Percentiles rank a stretch among this genome's conserved stretches.
phyloP scores from a whole-genome alignment of 805 yeast genomes.

The Starmerella tilneyi region DNA sequence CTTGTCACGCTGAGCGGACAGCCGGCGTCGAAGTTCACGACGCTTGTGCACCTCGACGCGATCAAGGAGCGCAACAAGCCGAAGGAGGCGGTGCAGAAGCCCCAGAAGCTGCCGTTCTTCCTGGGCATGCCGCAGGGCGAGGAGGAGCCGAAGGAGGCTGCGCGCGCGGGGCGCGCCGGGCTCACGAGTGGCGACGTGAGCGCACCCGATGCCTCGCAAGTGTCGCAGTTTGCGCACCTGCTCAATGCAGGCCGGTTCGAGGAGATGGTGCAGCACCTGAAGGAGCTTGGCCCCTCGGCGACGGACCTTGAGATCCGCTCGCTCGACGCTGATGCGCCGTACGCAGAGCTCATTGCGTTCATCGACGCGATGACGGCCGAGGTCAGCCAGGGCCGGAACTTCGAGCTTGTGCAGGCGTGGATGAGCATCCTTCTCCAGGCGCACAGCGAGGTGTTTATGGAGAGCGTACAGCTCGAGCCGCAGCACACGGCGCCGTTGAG shows the following conservation, averaged over 20 bases:
- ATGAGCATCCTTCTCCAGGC: slow-evolving; percentile 60
- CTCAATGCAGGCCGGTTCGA: slow-evolving; percentile 31
- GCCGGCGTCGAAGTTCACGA: slow-evolving; percentile 68
- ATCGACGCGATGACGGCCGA: slow-evolving; percentile 59
- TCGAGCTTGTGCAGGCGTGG: slow-evolving; percentile 74
- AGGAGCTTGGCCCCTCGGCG: slow-evolving; percentile 58
- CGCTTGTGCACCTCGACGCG: slow-evolving; percentile 68
- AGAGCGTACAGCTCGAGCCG: slow-evolving; percentile 22
- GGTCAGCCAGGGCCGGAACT: slow-evolving; percentile 44
- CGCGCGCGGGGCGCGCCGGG: neutral
- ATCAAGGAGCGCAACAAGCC: slow-evolving; percentile 86
- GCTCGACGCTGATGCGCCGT: slow-evolving; percentile 51
- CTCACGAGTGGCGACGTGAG: slow-evolving; percentile 8
- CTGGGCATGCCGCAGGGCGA: slow-evolving; percentile 35
- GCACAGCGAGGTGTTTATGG: slow-evolving; percentile 68
- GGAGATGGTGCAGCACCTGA: slow-evolving; percentile 46
- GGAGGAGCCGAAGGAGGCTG: slow-evolving; percentile 7
- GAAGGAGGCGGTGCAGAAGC: slow-evolving; percentile 73
- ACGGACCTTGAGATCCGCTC: slow-evolving; percentile 84
- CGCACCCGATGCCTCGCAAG: slow-evolving; percentile 24
- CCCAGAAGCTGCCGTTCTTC: slow-evolving; percentile 75
- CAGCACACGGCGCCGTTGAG: slow-evolving; percentile 27
- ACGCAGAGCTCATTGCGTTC: slow-evolving; percentile 54
- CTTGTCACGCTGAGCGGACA: slow-evolving; percentile 65
- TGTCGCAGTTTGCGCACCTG: slow-evolving; percentile 17